A percentile compares a stretch with the other conserved stretches of the same genome.
Conservation (phyloP, 1,284 basidiomycete genomes). For the Naganishia albida region DNA sequence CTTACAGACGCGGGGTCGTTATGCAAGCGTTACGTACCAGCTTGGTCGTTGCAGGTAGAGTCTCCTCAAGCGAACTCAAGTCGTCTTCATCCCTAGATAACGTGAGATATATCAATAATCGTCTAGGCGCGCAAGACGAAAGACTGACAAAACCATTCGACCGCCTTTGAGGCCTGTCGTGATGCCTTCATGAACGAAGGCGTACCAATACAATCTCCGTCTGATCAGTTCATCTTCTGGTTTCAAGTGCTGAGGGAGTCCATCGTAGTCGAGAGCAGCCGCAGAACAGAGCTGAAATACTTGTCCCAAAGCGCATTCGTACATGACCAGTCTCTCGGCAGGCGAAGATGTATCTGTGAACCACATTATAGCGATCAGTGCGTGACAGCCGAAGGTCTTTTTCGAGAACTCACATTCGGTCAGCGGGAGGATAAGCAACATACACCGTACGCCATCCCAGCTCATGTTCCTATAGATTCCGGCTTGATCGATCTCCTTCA, state of each 20-base stretch:
- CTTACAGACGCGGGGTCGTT: too few species aligned
- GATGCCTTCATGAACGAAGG: constrained; percentile 75
- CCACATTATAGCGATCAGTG: constrained; percentile 26
- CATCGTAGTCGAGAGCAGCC: constrained; percentile 58
- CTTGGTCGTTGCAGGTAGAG: constrained; percentile 58
- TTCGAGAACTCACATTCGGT: constrained; percentile 65
- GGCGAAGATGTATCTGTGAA: constrained; percentile 58
- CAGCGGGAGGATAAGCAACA: constrained; percentile 74
- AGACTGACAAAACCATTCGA: constrained; percentile 59
- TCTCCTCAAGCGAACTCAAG: constrained; percentile 66
- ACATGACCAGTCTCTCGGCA: constrained; percentile 63
- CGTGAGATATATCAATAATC: neutral
- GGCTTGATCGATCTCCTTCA: constrained; percentile 74
- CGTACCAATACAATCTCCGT: constrained; percentile 78
- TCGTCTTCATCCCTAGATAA: constrained; percentile 66
- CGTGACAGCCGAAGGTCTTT: constrained; percentile 31
- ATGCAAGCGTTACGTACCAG: too few species aligned
- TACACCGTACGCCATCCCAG: constrained; percentile 77
- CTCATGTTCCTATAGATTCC: constrained; percentile 75
- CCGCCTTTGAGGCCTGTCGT: constrained; percentile 75
- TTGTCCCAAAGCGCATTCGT: constrained; percentile 65
- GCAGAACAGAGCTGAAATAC: constrained; percentile 70
- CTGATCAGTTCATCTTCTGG: constrained; percentile 57
- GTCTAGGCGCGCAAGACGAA: neutral
- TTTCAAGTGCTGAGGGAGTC: constrained; percentile 60